Percentiles rank a stretch among this genome's conserved stretches.
These are phyloP conservation scores for Tetrapisispora taiwanensis DNA, from an alignment of 805 yeast species.

Conservation along the genomic window DNA sequence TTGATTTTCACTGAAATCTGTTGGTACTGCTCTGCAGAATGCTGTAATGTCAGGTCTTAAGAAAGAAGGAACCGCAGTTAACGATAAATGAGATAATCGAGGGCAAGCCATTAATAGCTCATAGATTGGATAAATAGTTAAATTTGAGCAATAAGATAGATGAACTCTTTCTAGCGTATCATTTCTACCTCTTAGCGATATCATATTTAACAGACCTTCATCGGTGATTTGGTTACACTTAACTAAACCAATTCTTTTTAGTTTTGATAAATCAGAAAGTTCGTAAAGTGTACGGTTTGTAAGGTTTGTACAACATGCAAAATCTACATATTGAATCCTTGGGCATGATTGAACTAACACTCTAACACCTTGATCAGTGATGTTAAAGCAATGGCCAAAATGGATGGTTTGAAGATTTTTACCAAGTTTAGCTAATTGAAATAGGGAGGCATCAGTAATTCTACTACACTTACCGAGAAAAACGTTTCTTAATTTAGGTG, in stretches of 20 bases:
- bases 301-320: conserved; percentile 86
- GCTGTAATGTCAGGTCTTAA: conserved; percentile 74
- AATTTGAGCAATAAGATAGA: conserved; percentile 76
- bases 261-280: conserved; percentile 62
- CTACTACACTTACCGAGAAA: conserved; percentile 82
- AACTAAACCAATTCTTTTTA: conserved; percentile 86
- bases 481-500: conserved; percentile 81
- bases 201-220: conserved; percentile 63
- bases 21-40: conserved; percentile 87
- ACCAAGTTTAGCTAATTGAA: conserved; percentile 63
- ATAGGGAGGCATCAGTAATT: conserved; percentile 72
- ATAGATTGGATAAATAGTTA: conserved; percentile 70
- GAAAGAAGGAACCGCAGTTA: conserved; percentile 89
- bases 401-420: conserved; percentile 80
- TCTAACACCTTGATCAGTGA: conserved; percentile 82
- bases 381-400: conserved; percentile 84
- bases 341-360: conserved; percentile 67
- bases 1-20: conserved; percentile 82
- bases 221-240: conserved; percentile 85
- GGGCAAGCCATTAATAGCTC: conserved; percentile 72
- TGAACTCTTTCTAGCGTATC: conserved; percentile 89
- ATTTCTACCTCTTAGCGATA: conserved; percentile 55
- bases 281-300: conserved; percentile 76
- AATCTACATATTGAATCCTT: conserved; percentile 81
- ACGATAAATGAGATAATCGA: conserved; percentile 74